Base-by-base conservation (phyloP, 108 stramenopile species). In the Discostella stelligeroides region DNA sequence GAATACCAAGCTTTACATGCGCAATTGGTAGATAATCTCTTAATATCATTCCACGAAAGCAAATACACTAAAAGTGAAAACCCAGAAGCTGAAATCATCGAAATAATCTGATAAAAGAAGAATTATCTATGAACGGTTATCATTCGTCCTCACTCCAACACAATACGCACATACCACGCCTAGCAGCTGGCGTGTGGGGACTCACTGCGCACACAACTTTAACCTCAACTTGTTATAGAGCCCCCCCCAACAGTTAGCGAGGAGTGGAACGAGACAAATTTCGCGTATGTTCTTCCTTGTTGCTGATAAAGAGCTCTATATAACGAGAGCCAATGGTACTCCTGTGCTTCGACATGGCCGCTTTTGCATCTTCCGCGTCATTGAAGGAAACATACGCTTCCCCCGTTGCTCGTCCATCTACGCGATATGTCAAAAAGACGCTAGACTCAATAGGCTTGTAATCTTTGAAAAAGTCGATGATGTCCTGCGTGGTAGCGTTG, bases 271-370 rank as follows among this genome's bases (percentile, higher is more conserved):
- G 82, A 63, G 87, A 60, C 56, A 89, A 65, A 60, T 89, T 89
- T 60, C 94, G 77, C 24, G 84, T 79, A 61, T 93, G 87, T 79
- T 97, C 96, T 34, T 98, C 96, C 67, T 92, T 93, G 79, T 95
- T 92, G 72, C 94, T 96, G 29, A 92, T 86, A 82, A 98, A 98
- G 51, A 98, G 85, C 80, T 98, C 97, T 45, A 98, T 90, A 83
- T 98, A 96, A 14, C 97, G 85, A 61, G 83, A 87, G 18, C 97
- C 97, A 81, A 96, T 89, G 34, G 83, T 90, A 72, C 90, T 91
- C 23, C 94, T 83, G 66, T 94, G 90, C 58, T 91, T 75, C 37
- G 80, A 79, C 94, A 92, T 95, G 15, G 90, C 94, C 21, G 62
- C 80, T 78, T 91, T 86, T 3, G 95, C 85, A 34, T 92, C 92